Base-by-base conservation (phyloP, 2,329 filamentous ascomycete species). In the Stenocarpella maydis region DNA sequence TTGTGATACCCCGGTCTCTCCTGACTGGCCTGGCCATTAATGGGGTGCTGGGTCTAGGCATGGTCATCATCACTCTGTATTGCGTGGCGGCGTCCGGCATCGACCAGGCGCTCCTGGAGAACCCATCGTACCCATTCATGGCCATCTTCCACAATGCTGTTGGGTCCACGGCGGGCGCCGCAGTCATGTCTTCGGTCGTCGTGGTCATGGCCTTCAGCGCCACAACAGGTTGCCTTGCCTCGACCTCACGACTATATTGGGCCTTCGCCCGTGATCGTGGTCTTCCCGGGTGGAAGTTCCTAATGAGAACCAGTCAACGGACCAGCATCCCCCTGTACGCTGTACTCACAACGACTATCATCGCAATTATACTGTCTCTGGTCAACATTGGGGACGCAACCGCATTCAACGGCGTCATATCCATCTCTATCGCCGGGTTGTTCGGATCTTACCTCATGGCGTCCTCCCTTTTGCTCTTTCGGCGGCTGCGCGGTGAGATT, bases 21-120 rank as follows among this genome's bases (percentile, higher is more conserved):
- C 81, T 88, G 49, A 77, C 80, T 2, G 82, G 81, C 3, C 78
- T 88, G 0, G 70, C 81, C 0, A 78, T 88, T 60, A 88, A 88
- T 68, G 86, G 84, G 4, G 73, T 81, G 0, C 77, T 87, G 0
- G 88, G 87, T 0, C 85, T 88, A 53, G 80, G 83, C n/a, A 86
- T 89, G 80, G 74, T 88, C n/a, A 79, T 88, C 17, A 84, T 85
- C 0, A 79, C 87, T 43, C 80, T 87, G 10, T 90, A 88, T 72
- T 86, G 83, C 31, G 78, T 89, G 19, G 82, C 82, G 2, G 81
- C 88, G 65, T 76, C 86, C 12, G 79, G 83, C 14, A 75, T 74
- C 0, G 81, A 84, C 0, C 75, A 86, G 3, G 76, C 77, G 0
- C 67, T 75, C 0, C 50, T 67, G 0, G 67, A 72, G 1, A 75